Percentiles rank a stretch among this genome's conserved stretches.
phyloP scores from a whole-genome alignment of 148 eudicot species.

The Spergularia marina region DNA sequence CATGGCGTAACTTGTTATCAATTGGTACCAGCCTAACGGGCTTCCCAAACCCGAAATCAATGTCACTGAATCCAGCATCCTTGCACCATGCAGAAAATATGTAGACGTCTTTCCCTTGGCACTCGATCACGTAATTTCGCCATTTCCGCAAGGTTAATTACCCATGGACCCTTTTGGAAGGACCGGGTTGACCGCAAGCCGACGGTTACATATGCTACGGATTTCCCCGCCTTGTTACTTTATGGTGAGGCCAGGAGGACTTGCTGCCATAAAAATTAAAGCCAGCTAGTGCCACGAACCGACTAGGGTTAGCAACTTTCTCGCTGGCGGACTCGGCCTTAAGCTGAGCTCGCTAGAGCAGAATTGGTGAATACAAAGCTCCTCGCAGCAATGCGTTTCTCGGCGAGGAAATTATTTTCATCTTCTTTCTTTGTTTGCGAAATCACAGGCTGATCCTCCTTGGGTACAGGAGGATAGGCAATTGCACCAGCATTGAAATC shows the following conservation, averaged over 20 bases:
- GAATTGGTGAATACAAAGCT: background rate
- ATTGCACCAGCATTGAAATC: no score
- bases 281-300: background rate
- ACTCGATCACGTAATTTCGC: background rate
- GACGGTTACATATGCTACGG: background rate
- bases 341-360: background rate
- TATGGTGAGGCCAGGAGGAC: background rate
- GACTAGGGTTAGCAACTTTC: background rate
- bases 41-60: background rate
- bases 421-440: background rate
- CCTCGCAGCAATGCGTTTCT: background rate
- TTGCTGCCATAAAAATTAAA: background rate
- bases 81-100: background rate
- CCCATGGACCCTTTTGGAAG: background rate
- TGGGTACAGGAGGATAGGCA: background rate
- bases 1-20: background rate
- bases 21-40: background rate
- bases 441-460: background rate
- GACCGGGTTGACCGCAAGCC: background rate
- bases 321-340: background rate
- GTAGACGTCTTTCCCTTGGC: background rate
- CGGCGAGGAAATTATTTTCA: background rate
- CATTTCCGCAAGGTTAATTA: background rate
- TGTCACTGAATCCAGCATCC: background rate
- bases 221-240: background rate